phyloP scores from a whole-genome alignment of 2,329 filamentous ascomycete species.

The Beauveria sp. region DNA sequence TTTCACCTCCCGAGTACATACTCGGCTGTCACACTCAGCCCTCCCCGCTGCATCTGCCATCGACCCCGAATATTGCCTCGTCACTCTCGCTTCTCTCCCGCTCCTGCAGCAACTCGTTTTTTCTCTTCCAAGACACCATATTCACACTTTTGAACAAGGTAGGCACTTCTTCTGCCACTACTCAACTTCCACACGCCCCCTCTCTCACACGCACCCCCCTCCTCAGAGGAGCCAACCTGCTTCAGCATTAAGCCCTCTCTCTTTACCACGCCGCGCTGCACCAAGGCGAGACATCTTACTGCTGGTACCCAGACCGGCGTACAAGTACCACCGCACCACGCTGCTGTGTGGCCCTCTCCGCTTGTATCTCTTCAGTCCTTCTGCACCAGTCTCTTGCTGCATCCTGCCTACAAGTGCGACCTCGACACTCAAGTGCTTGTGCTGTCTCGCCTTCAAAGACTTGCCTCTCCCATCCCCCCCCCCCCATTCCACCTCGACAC shows the following conservation, averaged over 20 bases:
- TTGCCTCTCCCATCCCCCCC: slow-evolving; percentile 5
- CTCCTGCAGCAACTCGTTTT: neutral
- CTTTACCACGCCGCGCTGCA: slow-evolving; percentile 2
- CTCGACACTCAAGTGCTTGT: slow-evolving; percentile 1
- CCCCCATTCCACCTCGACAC: slow-evolving; percentile 5
- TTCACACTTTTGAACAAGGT: neutral
- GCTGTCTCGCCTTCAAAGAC: slow-evolving; percentile 5
- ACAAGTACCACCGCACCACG: slow-evolving; percentile 1
- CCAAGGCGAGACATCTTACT: slow-evolving; percentile 8
- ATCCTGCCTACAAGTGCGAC: slow-evolving; percentile 1
- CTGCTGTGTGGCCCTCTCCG: slow-evolving; percentile 1
- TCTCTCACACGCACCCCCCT: slow-evolving; percentile 1
- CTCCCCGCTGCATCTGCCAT: neutral
- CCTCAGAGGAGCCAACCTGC: neutral
- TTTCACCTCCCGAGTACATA: neutral
- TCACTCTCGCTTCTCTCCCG: neutral
- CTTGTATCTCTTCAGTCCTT: neutral
- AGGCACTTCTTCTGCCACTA: neutral
- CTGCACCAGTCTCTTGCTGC: slow-evolving; percentile 4
- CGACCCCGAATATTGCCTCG: neutral
- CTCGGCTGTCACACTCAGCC: neutral
- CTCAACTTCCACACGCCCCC: neutral
- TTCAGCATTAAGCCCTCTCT: neutral
- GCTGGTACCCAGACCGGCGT: slow-evolving; percentile 1
- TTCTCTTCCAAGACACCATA: neutral